Base-by-base conservation (phyloP, 1,139 yeast species). In the Diutina rugosa region DNA sequence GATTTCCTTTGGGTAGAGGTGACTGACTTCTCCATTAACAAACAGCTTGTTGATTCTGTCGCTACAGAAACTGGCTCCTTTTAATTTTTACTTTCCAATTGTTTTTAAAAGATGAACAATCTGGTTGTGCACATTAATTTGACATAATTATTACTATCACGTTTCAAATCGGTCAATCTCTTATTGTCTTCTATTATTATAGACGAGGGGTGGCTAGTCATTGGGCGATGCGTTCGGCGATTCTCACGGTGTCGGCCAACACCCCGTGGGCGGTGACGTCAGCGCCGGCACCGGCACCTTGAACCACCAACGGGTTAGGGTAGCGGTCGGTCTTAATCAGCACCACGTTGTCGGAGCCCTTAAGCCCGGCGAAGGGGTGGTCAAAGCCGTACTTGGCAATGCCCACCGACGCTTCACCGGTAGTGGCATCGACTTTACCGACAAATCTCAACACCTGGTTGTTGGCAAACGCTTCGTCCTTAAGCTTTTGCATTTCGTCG, bases 201-300 rank as follows among this genome's bases (percentile, higher is more conserved):
- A 35, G 41, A 35, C 41, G 41, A 35, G 41, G 41, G 29, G 21
- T 18, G 6, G 44, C 14, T 52, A 51, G 45, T 58, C 67, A 74
- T 58, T 66, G 66, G 57, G 83, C 82, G 54, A 88, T 74, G 77
- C 97, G 85, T 76, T 91, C 91, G 52, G 95, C 96, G 63, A 89
- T 84, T 76, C 88, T 91, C 68, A 95, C 81, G 44, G 89, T 84
- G 69, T 93, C 99, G 56, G 95, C 96, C 65, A 93, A 79, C 55
- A 95, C 97, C 71, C 99, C 99, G 70, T 95, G 96, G 59, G 99
- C 99, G 57, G 99, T 93, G 57, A 93, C 98, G 51, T 85, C 98
- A 59, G 96, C 97, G 72, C 99, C 99, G 45, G 99, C 99, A 71
- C 97, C 99, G 51, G 99, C 99, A 72, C 99, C 99, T 78, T 93